Evolutionary conservation across 495 filamentous ascomycete species (phyloP), one percentile per base, ranked within the genome.

Genomic region (Monascus purpureus): DNA sequence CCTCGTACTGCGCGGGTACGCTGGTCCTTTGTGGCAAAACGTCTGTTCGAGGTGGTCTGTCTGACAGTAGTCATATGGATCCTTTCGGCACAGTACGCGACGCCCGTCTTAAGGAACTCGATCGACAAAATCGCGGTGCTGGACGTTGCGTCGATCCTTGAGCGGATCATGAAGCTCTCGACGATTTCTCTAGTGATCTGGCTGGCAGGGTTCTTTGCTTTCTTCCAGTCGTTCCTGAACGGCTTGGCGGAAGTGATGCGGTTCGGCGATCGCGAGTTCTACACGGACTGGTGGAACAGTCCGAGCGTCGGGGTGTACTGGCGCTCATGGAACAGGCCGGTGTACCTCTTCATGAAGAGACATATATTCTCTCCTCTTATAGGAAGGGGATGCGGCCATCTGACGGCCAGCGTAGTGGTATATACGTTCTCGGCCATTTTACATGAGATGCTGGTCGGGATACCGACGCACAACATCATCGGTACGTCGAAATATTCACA

Each of bases 251-350:
- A 97, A 54, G 60, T 94, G 5, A 83, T 84, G 64, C 63, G 65
- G 22, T 97, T 97, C 41, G 90, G 75, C 6, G 90, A 97, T 54
- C 72, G 90, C 12, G 78, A 88, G 28, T 97, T 96, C 51, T 97
- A 97, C 51, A 76, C 80, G 1, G 84, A 90, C 36, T 97, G 90
- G 90, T 97, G 88, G 90, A 97, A 97, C 47, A 83, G 77, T 27
- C 73, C 75, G 11, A 81, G 76, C 38, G 58, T 96, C 2, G 83
- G 88, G 2, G 66, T 65, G 6, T 97, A 97, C 61, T 97, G 90
- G 90, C 70, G 83, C 14, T 81, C 78, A 0, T 97, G 90, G 90
- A 97, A 97, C 49, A 92, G 90, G 43, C 90, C 90, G 2, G 88
- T 96, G 8, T 92, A 92, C 49, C 70, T 82, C 29, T 97, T 92